phyloP scores from a whole-genome alignment of 2,329 filamentous ascomycete genomes.

The Aspergillus fijiensis region DNA sequence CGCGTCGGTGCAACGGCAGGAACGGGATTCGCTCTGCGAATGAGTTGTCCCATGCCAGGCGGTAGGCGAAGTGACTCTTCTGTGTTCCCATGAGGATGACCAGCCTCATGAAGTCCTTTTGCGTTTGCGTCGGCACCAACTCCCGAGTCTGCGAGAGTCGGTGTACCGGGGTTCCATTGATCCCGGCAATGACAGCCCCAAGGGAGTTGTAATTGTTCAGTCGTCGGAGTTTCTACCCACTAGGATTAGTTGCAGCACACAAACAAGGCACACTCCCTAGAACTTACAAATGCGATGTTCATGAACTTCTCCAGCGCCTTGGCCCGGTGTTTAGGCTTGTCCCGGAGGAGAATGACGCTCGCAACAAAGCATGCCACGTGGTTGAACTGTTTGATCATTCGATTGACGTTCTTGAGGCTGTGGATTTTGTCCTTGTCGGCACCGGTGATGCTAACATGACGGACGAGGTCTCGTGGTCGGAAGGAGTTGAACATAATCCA shows the following conservation, averaged over 20 bases:
- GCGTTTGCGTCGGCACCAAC: conserved; percentile 67
- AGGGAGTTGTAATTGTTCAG: conserved; percentile 97
- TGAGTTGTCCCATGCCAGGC: conserved; percentile 96
- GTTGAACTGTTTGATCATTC: conserved; percentile 92
- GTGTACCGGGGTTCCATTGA: conserved; percentile 84
- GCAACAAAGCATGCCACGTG: conserved; percentile 79
- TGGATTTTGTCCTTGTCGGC: conserved; percentile 57
- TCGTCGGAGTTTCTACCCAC: conserved; percentile 69
- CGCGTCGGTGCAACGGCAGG: conserved; percentile 82
- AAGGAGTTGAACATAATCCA: conserved; percentile 99
- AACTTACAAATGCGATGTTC: conserved; percentile 65
- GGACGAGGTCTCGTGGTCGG: conserved; percentile 84
- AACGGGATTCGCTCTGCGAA: conserved; percentile 88
- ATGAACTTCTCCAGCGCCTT: conserved; percentile 94
- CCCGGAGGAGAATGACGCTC: conserved; percentile 81
- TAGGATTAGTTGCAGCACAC: conserved; percentile 12
- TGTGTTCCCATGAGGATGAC: conserved; percentile 91
- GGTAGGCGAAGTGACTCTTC: conserved; percentile 90
- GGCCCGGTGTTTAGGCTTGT: conserved; percentile 93
- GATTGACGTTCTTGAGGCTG: conserved; percentile 80
- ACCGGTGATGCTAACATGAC: conserved; percentile 75
- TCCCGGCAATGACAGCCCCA: conserved; percentile 88
- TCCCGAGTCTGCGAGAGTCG: conserved; percentile 77
- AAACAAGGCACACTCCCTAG: not conserved
- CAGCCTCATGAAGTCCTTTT: conserved; percentile 83